Evolutionary conservation across 192 early-diverging fungal genomes (phyloP).

Genomic region (Jimgerdemannia flammicorona): DNA sequence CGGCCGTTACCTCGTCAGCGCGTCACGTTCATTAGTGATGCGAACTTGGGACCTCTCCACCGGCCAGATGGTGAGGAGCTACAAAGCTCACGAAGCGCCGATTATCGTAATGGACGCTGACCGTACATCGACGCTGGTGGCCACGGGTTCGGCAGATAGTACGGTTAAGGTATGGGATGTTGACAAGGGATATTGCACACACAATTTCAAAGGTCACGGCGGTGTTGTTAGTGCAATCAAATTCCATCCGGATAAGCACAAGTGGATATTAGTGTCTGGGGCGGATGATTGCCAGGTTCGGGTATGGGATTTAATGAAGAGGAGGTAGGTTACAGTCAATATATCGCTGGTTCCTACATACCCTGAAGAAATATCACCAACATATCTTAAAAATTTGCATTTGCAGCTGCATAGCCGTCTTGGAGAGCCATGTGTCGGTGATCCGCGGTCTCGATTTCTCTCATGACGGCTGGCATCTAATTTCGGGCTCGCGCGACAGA

Average conservation of each 20-base stretch:
- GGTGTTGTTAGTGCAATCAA: constrained; percentile 83
- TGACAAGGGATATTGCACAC: constrained; percentile 87
- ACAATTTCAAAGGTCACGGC: constrained; percentile 91
- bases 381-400: too few relatives aligned
- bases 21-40: constrained; percentile 77
- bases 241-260: constrained; percentile 65
- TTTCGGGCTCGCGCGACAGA: constrained; percentile 87
- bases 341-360: neutral
- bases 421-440: constrained; percentile 86
- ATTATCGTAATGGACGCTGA: constrained; percentile 93
- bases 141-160: constrained; percentile 94
- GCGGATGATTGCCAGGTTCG: constrained; percentile 89
- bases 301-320: constrained; percentile 81
- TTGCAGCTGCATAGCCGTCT: constrained; percentile 60
- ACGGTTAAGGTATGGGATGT: constrained; percentile 97
- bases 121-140: constrained; percentile 84
- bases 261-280: constrained; percentile 76
- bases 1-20: constrained; percentile 70
- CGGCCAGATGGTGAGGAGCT: constrained; percentile 54
- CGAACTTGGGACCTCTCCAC: constrained; percentile 73
- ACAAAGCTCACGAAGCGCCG: constrained; percentile 91
- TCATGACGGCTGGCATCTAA: constrained; percentile 59
- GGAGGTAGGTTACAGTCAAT: constrained; percentile 44
- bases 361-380: too few relatives aligned
- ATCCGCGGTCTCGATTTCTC: constrained; percentile 88